phyloP scores from a whole-genome alignment of 768 basidiomycete genomes.

The Suillus fuscotomentosus region DNA sequence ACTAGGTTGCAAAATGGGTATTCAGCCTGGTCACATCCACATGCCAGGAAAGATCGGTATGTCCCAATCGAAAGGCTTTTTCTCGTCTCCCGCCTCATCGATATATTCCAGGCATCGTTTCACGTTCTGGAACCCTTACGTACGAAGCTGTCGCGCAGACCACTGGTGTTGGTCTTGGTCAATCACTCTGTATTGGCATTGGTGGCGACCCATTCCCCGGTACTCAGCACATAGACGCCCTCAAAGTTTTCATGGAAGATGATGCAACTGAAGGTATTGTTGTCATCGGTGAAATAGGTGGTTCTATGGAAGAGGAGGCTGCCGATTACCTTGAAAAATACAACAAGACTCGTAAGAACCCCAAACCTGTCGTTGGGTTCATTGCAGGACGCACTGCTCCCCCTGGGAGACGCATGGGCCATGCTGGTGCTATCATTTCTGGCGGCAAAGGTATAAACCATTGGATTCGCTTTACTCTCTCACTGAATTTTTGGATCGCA shows the following conservation, averaged over 20 bases:
- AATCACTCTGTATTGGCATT: conserved; percentile 95
- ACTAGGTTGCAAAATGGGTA: conserved; percentile 98
- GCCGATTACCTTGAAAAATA: conserved; percentile 92
- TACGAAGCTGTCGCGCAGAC: conserved; percentile 99
- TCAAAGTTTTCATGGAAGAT: conserved; percentile 96
- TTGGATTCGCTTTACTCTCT: background rate
- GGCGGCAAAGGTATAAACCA: conserved; percentile 83
- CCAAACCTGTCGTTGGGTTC: conserved; percentile 97
- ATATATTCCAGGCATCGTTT: conserved; percentile 72
- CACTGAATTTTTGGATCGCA: conserved; percentile 22
- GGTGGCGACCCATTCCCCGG: conserved; percentile 98
- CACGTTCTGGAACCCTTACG: conserved; percentile 92
- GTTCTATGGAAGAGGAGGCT: conserved; percentile 99
- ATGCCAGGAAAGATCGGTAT: conserved; percentile 92
- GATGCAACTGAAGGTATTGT: conserved; percentile 97
- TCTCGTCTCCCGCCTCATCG: background rate
- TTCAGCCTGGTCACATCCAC: conserved; percentile 97
- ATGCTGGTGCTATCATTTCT: conserved; percentile 96
- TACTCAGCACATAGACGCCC: conserved; percentile 91
- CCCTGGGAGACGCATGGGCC: conserved; percentile 97
- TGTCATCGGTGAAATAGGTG: conserved; percentile 98
- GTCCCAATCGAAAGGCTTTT: conserved; percentile 15
- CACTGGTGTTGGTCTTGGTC: conserved; percentile 92
- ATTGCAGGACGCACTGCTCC: conserved; percentile 98
- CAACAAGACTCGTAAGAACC: conserved; percentile 83